These are phyloP conservation scores for Mortierella sp. DNA, from an alignment of 371 early-diverging fungal genomes.

Conservation along the genomic window DNA sequence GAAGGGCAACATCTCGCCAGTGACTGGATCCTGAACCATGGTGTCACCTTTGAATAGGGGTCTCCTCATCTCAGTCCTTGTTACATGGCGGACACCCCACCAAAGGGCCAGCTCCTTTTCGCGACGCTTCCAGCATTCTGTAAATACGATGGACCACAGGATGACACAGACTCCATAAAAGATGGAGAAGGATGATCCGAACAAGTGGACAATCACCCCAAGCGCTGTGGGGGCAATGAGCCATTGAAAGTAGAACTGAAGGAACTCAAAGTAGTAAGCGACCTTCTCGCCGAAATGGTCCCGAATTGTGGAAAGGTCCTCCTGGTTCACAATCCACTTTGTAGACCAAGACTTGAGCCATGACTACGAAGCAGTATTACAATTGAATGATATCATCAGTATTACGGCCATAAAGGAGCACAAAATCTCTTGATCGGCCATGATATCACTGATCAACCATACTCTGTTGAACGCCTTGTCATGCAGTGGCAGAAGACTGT, in stretches of 20 bases:
- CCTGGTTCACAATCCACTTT: constrained; percentile 77
- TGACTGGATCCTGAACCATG: constrained; percentile 70
- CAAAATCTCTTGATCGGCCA: no score
- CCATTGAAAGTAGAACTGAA: constrained; percentile 86
- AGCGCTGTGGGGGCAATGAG: constrained; percentile 73
- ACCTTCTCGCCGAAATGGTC: constrained; percentile 88
- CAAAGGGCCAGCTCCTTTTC: constrained; percentile 75
- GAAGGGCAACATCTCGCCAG: constrained; percentile 78
- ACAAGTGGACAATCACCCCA: constrained; percentile 71
- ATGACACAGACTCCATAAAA: constrained; percentile 74
- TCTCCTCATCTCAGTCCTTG: constrained; percentile 71
- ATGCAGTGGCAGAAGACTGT: constrained; percentile 83
- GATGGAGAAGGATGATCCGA: constrained; percentile 66
- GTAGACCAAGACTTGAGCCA: constrained; percentile 85
- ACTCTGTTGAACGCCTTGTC: constrained; percentile 80
- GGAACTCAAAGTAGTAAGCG: constrained; percentile 91
- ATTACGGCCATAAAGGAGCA: no score
- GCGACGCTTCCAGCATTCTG: constrained; percentile 84
- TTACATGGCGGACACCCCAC: constrained; percentile 83
- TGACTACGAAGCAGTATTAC: constrained; percentile 54
- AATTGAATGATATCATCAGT: no score
- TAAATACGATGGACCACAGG: constrained; percentile 79
- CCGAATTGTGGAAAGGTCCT: constrained; percentile 75
- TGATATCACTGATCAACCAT: constrained; percentile 34
- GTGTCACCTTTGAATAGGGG: constrained; percentile 76